Base-by-base conservation (phyloP, 2,329 filamentous ascomycete genomes). In the Paecilomyces variotii region DNA sequence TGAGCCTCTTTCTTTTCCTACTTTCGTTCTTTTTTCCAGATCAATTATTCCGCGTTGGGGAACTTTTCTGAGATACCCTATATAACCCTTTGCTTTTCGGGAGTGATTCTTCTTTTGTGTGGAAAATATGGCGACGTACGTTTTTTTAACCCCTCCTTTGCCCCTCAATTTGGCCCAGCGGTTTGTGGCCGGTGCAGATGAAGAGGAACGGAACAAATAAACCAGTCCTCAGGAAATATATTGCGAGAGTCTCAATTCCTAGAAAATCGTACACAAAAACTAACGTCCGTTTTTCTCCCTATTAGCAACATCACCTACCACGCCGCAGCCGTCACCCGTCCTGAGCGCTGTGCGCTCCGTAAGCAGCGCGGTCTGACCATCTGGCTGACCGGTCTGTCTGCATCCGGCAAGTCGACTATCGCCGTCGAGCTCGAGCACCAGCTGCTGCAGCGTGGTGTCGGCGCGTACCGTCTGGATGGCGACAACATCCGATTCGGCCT, bases 401-500 rank as follows among this genome's bases (percentile, higher is more conserved):
- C 93, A 56, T 96, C 91, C 0, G 94, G 94, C 72, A 99, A 99
- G 79, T 97, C 93, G 56, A 99, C 94, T 59, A 90, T 99, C 62
- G 94, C 94, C 57, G 96, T 91, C 2, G 94, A 94, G 14, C 89
- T 99, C 49, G 94, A 99, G 82, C 93, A 97, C 80, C 91, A 97
- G 76, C 87, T 99, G 34, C 85, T 99, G 58, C 65, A 70, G 59
- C 91, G 96, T 75, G 88, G 87, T 51, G 80, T 94, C 56, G 80
- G 87, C 58, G 89, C 92, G 61, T 99, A 99, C 84, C 87, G 94
- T 56, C 87, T 99, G 30, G 94, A 99, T 77, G 94, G 93, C 70
- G 94, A 99, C 84, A 99, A 99, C 78, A 88, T 99, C 65, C 93
- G 94, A 61, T 97, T 97, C 79, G 94, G 94, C 14, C 83, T 99